phyloP scores from a whole-genome alignment of 2,329 filamentous ascomycete genomes.

The Pseudocercospora cruenta region DNA sequence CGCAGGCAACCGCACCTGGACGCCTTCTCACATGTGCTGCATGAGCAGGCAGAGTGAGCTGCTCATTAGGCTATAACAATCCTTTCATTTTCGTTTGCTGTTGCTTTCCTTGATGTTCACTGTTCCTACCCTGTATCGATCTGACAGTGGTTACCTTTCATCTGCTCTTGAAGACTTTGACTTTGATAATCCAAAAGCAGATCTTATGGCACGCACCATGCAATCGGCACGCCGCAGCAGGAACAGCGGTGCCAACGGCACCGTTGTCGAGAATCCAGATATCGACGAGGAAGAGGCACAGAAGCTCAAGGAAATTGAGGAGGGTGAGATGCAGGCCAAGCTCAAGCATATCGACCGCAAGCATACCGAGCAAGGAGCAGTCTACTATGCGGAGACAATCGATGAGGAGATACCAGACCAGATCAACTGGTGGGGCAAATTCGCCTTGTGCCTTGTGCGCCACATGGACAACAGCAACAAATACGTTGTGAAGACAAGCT shows the following conservation, averaged over 20 bases:
- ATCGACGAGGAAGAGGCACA: slow-evolving; percentile 29
- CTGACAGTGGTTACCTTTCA: not conserved
- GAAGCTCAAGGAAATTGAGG: slow-evolving; percentile 33
- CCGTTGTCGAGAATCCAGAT: slow-evolving; percentile 27
- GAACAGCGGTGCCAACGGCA: slow-evolving; percentile 8
- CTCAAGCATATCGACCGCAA: slow-evolving; percentile 35
- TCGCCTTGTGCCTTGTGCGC: slow-evolving; percentile 28
- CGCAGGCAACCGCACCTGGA: not conserved
- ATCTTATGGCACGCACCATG: slow-evolving; percentile 26
- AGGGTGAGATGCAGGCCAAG: slow-evolving; percentile 33
- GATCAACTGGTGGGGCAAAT: slow-evolving; percentile 34
- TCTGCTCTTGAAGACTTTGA: slow-evolving; percentile 2
- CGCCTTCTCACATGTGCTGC: not conserved
- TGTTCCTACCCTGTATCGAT: not conserved
- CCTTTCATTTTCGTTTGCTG: not conserved
- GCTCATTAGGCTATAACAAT: not conserved
- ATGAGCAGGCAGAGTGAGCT: slow-evolving; percentile 6
- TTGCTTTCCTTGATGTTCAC: not conserved
- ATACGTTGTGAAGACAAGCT: slow-evolving; percentile 26
- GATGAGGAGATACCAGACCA: slow-evolving; percentile 36
- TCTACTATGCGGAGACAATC: slow-evolving; percentile 35
- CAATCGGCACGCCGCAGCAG: slow-evolving; percentile 25
- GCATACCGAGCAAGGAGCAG: slow-evolving; percentile 32
- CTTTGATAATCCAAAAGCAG: not conserved
- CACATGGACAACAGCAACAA: slow-evolving; percentile 25